These are phyloP conservation scores for Misopates orontium DNA, from an alignment of 257 asterid genomes.

Conservation along the genomic window DNA sequence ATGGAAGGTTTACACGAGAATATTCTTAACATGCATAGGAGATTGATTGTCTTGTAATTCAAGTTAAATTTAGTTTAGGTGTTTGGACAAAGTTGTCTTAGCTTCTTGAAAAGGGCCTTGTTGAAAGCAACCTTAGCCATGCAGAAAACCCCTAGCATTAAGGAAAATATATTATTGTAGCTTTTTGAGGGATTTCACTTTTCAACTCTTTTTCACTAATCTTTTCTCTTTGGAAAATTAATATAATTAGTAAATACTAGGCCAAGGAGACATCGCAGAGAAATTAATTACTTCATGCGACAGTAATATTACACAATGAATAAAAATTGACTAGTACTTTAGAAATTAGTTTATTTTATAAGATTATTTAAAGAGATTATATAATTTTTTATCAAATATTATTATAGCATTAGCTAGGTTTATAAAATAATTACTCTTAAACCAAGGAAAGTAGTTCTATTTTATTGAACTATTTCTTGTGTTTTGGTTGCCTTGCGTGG, in stretches of 20 bases:
- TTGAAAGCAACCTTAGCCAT: constrained; percentile 27
- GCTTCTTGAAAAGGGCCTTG: constrained; percentile 42
- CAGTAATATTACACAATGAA: too few species aligned
- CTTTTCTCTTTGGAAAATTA: too few species aligned
- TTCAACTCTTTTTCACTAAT: not conserved
- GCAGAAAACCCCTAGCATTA: not conserved
- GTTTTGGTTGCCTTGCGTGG: constrained; percentile 27
- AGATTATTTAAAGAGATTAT: too few species aligned
- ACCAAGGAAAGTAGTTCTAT: too few species aligned
- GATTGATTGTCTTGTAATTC: constrained; percentile 77
- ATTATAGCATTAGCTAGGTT: too few species aligned
- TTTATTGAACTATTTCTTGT: not conserved
- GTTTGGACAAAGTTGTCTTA: constrained; percentile 52
- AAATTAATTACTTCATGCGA: not conserved
- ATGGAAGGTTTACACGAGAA: constrained; percentile 38
- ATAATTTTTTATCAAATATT: too few species aligned
- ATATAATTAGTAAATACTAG: not conserved
- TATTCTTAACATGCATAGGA: constrained; percentile 41
- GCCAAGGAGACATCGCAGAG: constrained; percentile 27
- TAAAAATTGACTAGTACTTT: too few species aligned
- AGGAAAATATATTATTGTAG: not conserved
- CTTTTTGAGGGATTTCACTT: not conserved
- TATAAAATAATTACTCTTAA: too few species aligned
- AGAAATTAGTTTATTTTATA: too few species aligned
- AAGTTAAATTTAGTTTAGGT: constrained; percentile 53